Percentiles rank a stretch among this genome's conserved stretches.
phyloP scores from a whole-genome alignment of 1,284 basidiomycete species.

The Tilletia setariae region DNA sequence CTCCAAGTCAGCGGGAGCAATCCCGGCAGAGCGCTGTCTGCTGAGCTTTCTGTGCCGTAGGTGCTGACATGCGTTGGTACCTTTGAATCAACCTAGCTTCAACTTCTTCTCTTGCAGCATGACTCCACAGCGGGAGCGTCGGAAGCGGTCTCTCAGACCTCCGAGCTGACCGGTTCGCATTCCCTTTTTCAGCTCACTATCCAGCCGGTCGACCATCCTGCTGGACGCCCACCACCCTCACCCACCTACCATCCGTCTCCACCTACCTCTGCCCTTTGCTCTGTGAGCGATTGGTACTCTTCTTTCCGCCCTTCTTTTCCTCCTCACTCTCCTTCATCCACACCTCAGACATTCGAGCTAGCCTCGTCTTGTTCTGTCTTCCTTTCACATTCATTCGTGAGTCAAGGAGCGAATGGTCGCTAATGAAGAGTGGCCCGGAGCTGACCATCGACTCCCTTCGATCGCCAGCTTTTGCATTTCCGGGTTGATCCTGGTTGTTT shows the following conservation, averaged over 20 bases:
- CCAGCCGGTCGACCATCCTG: background rate
- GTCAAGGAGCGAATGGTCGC: background rate
- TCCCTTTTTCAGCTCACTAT: background rate
- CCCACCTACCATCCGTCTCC: background rate
- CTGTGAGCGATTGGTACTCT: constrained; percentile 5
- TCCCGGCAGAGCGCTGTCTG: too few relatives aligned
- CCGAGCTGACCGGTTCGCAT: background rate
- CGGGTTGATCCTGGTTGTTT: constrained; percentile 14
- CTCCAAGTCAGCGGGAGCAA: too few relatives aligned
- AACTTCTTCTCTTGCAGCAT: too few relatives aligned
- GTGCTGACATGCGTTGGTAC: too few relatives aligned
- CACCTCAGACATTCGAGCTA: constrained; percentile 7
- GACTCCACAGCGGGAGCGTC: too few relatives aligned
- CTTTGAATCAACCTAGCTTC: too few relatives aligned
- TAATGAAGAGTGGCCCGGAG: background rate
- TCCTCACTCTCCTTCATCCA: background rate
- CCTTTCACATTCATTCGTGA: constrained; percentile 5
- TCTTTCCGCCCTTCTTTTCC: constrained; percentile 5
- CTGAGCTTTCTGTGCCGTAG: too few relatives aligned
- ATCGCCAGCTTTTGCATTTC: background rate
- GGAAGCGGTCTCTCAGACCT: background rate
- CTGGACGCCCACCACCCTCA: background rate
- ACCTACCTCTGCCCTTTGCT: constrained; percentile 3
- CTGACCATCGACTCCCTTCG: background rate
- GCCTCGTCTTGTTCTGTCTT: background rate